phyloP scores from a whole-genome alignment of 306 rosid genomes.

The Geum urbanum region DNA sequence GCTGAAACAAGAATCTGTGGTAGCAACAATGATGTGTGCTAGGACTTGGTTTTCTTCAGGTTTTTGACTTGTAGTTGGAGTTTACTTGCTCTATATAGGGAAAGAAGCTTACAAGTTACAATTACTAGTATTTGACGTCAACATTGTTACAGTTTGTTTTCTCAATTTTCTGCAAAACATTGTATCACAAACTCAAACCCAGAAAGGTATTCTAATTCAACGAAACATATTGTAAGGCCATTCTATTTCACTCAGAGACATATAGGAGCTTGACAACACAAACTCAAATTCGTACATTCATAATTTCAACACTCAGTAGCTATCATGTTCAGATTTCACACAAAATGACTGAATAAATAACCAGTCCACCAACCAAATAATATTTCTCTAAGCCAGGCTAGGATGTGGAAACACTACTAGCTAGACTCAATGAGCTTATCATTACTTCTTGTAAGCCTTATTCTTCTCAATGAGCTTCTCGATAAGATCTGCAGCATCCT shows the following conservation, averaged over 20 bases:
- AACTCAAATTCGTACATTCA: background rate
- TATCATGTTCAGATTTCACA: slow-evolving; percentile 14
- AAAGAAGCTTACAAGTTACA: too few species aligned
- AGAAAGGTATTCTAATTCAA: background rate
- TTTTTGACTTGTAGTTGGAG: background rate
- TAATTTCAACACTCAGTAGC: background rate
- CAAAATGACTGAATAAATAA: slow-evolving; percentile 14
- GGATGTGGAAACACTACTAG: background rate
- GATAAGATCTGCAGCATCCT: slow-evolving; percentile 77
- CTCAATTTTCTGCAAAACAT: too few species aligned
- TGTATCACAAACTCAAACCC: too few species aligned
- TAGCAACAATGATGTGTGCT: background rate
- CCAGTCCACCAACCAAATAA: slow-evolving; percentile 18
- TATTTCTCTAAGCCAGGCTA: slow-evolving; percentile 16
- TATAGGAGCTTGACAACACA: background rate
- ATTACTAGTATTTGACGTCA: too few species aligned
- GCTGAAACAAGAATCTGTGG: too few species aligned
- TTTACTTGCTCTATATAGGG: background rate
- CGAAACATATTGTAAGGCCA: background rate
- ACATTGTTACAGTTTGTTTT: too few species aligned
- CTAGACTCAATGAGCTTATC: background rate
- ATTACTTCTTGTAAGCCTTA: slow-evolving; percentile 28
- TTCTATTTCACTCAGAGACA: slow-evolving; percentile 6
- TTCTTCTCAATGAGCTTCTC: slow-evolving; percentile 53
- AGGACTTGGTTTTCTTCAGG: background rate